Conservation (phyloP, 2,329 filamentous ascomycete species). For the Zymoseptoria ardabiliae region DNA sequence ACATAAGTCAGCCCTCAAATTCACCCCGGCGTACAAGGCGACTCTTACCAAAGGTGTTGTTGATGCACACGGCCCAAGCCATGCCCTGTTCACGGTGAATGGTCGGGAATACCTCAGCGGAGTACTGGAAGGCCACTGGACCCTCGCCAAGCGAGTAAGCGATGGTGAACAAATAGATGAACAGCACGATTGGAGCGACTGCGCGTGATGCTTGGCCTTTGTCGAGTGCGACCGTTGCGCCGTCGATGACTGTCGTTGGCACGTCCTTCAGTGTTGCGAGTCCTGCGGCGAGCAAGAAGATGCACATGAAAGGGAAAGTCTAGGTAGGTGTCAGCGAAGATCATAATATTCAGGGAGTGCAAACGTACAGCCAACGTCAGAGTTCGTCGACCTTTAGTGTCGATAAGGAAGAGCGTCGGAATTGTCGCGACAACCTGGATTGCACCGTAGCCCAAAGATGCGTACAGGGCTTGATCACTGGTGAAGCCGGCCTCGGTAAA, state of each 20-base stretch:
- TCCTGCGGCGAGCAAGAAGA: conserved; percentile 45
- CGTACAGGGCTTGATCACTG: conserved; percentile 31
- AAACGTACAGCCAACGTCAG: conserved; percentile 24
- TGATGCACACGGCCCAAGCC: conserved; percentile 52
- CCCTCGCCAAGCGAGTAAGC: conserved; percentile 43
- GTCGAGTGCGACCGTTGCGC: conserved; percentile 6
- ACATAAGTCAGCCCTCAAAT: conserved; percentile 23
- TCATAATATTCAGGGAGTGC: neutral
- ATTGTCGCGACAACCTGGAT: conserved; percentile 41
- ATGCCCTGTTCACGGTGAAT: conserved; percentile 37
- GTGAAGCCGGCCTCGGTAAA: conserved; percentile 33
- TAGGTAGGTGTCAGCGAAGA: conserved; percentile 23
- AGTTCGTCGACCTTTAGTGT: conserved; percentile 39
- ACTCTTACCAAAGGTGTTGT: conserved; percentile 39
- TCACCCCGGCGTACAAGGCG: neutral
- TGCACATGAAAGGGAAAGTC: conserved; percentile 42
- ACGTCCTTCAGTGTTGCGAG: conserved; percentile 24
- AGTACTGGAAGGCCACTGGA: conserved; percentile 37
- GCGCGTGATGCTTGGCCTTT: conserved; percentile 22
- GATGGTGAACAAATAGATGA: conserved; percentile 46
- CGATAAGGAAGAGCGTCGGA: conserved; percentile 41
- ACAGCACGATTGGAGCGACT: conserved; percentile 34
- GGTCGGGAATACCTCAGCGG: conserved; percentile 41
- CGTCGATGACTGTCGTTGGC: conserved; percentile 1
- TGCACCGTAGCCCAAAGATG: conserved; percentile 39